Base-by-base conservation (phyloP, 768 basidiomycete species). In the Pleurotus cornucopiae region DNA sequence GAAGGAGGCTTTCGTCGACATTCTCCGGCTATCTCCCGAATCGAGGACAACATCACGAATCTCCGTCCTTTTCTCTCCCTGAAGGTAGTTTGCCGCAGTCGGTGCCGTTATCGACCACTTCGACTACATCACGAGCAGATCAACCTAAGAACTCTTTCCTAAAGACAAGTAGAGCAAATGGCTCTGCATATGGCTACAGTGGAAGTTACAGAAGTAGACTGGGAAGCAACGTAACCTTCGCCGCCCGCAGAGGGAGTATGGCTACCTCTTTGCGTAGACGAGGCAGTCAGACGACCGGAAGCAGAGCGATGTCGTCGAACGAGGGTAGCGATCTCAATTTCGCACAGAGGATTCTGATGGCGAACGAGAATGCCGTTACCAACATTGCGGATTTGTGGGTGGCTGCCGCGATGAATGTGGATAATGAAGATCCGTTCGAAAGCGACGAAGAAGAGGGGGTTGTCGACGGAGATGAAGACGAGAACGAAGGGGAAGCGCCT, bases 321-420 rank as follows among this genome's bases (percentile, higher is more conserved):
- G 73, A 73, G 53, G 65, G 63, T 0, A 62, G 75, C 34, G 88
- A 88, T 61, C 78, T 93, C 49, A 93, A 91, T 63, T 93, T 98
- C 61, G 88, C 95, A 0, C 91, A 96, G 67, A 80, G 92, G 57
- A 66, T 96, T 20, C 72, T 96, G 44, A 85, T 95, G 75, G 96
- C 96, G 16, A 97, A 97, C 69, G 94, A 97, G 71, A 90, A 93
- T 62, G 89, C 92, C 11, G 94, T 94, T 4, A 95, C 92, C 56
- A 93, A 88, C 62, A 91, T 99, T 64, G 91, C 94, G 20, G 96
- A 98, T 71, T 75, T 99, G 18, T 99, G 97, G 97, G 92, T 98
- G 51, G 93, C 94, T 4, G 90, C 95, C 16, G 97, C 96, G 5
- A 92, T 96, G 74, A 97, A 96, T 58, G 92, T 88, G 26, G 94